Conservation (phyloP, 2,329 filamentous ascomycete genomes). For the Aspergillus tanneri region DNA sequence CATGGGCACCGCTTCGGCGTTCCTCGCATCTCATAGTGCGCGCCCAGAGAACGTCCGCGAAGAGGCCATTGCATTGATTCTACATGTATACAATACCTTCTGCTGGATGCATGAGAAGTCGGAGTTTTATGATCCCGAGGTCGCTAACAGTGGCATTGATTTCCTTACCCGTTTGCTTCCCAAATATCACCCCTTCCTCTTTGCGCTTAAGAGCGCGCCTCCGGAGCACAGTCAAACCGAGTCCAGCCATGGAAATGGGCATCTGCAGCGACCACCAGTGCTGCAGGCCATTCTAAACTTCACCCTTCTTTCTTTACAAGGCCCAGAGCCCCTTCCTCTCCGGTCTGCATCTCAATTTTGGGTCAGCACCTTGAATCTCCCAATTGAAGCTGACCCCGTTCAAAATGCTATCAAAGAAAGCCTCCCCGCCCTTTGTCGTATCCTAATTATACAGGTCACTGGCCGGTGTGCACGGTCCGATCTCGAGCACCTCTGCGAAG, state of each 20-base stretch:
- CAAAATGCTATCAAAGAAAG: constrained; percentile 37
- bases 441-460: constrained; percentile 42
- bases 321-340: constrained; percentile 48
- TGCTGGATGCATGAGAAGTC: constrained; percentile 37
- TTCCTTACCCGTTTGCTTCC: constrained; percentile 45
- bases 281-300: constrained; percentile 41
- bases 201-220: constrained; percentile 32
- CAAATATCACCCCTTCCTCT: constrained; percentile 43
- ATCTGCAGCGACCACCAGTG: constrained; percentile 26
- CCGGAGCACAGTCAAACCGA: constrained; percentile 10
- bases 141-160: constrained; percentile 47
- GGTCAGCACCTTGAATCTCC: constrained; percentile 40
- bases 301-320: constrained; percentile 41
- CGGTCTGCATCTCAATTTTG: constrained; percentile 48
- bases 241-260: background rate
- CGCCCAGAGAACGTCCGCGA: constrained; percentile 35
- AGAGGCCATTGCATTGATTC: constrained; percentile 37
- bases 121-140: constrained; percentile 41
- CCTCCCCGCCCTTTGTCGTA: constrained; percentile 39
- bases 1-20: constrained; percentile 48
- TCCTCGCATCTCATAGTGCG: constrained; percentile 44
- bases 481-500: constrained; percentile 42
- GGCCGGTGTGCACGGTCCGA: constrained; percentile 48
- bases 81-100: constrained; percentile 42
- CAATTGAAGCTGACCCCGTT: constrained; percentile 25